Conservation (phyloP, 225 moss, liverwort and hornwort genomes). For the Sphagnum tenellum region DNA sequence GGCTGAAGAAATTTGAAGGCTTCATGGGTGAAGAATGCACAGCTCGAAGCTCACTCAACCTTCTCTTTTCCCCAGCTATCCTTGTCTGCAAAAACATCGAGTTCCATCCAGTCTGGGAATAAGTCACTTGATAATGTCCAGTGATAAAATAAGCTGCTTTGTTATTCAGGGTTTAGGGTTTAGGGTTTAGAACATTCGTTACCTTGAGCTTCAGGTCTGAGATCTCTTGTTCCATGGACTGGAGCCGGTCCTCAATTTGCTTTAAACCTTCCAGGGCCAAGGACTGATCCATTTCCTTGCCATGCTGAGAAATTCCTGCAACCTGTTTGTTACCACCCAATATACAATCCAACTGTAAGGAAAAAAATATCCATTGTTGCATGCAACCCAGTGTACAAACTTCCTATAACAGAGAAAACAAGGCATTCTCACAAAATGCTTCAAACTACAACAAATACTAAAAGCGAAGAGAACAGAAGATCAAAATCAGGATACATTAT, state of each 20-base stretch:
- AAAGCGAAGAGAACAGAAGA: too few relatives aligned
- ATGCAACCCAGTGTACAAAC: too few relatives aligned
- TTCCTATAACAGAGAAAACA: too few relatives aligned
- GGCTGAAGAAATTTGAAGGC: constrained; percentile 6
- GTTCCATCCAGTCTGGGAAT: too few relatives aligned
- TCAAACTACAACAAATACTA: too few relatives aligned
- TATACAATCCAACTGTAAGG: too few relatives aligned
- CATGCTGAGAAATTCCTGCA: constrained; percentile 27
- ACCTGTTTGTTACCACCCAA: constrained; percentile 14
- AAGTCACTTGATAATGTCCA: too few relatives aligned
- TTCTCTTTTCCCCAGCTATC: constrained; percentile 46
- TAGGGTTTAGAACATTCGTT: not conserved
- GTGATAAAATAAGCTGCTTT: too few relatives aligned
- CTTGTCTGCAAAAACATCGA: constrained; percentile 20
- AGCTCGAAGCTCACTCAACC: constrained; percentile 51
- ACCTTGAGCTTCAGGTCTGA: constrained; percentile 48
- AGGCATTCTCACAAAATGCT: too few relatives aligned
- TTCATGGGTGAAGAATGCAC: constrained; percentile 30
- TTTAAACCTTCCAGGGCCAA: constrained; percentile 34
- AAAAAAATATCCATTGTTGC: too few relatives aligned
- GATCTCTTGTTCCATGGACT: constrained; percentile 44
- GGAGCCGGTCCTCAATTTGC: constrained; percentile 44
- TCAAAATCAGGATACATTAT: too few relatives aligned
- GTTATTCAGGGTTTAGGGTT: too few relatives aligned
- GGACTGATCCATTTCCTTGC: constrained; percentile 33